phyloP scores from a whole-genome alignment of 164 flowering plant species.

The Platanus orientalis region DNA sequence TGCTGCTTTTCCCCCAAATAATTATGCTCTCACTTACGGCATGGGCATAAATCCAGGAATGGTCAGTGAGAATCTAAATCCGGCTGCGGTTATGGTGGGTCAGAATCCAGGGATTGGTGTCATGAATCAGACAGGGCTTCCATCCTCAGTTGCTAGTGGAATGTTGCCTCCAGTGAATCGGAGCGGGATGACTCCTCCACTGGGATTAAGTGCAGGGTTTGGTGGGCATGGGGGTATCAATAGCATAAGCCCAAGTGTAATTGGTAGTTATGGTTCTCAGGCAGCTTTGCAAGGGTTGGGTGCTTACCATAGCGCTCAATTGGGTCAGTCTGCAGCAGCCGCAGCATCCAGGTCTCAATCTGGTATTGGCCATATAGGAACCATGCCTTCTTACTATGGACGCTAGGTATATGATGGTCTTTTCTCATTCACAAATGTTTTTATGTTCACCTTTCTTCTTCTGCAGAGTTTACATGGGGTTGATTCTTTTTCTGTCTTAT shows the following conservation, averaged over 20 bases:
- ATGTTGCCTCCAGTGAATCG: slow-evolving; percentile 20
- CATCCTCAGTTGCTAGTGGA: slow-evolving; percentile 16
- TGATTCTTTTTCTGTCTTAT: too few species aligned
- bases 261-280: slow-evolving; percentile 38
- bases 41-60: slow-evolving; percentile 30
- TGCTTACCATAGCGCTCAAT: slow-evolving; percentile 32
- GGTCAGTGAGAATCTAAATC: slow-evolving; percentile 17
- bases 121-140: slow-evolving; percentile 11
- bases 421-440: too few species aligned
- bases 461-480: too few species aligned
- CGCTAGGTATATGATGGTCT: slow-evolving; percentile 31
- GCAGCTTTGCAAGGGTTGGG: slow-evolving; percentile 41
- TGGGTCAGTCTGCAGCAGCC: slow-evolving; percentile 24
- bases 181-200: slow-evolving; percentile 9
- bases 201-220: slow-evolving; percentile 17
- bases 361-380: slow-evolving; percentile 26
- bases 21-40: slow-evolving; percentile 11
- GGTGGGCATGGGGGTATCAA: slow-evolving; percentile 31
- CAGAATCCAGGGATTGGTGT: slow-evolving; percentile 26
- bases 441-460: too few species aligned
- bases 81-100: slow-evolving; percentile 17
- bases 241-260: slow-evolving; percentile 35
- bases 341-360: slow-evolving; percentile 22
- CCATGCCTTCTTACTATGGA: slow-evolving; percentile 16
- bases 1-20: slow-evolving; percentile 11